Evolutionary conservation across 1,284 basidiomycete genomes (phyloP).

Genomic region (Irpex sp.): DNA sequence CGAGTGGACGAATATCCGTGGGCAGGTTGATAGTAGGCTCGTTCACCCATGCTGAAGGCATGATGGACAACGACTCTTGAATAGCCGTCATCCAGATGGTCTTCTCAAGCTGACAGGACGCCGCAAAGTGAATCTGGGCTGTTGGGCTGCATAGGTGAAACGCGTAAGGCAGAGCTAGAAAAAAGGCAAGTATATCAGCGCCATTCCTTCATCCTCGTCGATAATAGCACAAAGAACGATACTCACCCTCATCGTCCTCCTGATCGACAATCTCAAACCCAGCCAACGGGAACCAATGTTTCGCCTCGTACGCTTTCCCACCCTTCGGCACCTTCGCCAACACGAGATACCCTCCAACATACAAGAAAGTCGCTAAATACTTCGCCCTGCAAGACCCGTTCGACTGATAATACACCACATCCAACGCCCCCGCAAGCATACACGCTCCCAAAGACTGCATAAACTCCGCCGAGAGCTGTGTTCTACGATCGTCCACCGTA

Average conservation of each 20-base stretch:
- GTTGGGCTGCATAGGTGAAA: constrained; percentile 67
- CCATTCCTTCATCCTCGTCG: not conserved
- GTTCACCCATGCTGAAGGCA: constrained; percentile 42
- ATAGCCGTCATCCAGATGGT: constrained; percentile 75
- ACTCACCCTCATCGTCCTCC: constrained; percentile 60
- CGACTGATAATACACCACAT: constrained; percentile 64
- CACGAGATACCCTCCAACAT: constrained; percentile 78
- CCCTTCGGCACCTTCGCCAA: constrained; percentile 81
- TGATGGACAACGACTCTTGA: constrained; percentile 35
- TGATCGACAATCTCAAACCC: constrained; percentile 70
- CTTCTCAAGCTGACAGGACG: constrained; percentile 79
- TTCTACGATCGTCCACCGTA: constrained; percentile 7
- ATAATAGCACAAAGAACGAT: constrained; percentile 8
- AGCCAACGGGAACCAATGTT: constrained; percentile 78
- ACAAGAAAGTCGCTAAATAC: constrained; percentile 89
- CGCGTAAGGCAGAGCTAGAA: constrained; percentile 69
- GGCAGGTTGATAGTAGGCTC: constrained; percentile 59
- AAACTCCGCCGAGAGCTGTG: constrained; percentile 44
- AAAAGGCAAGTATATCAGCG: constrained; percentile 6
- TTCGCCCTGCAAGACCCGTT: constrained; percentile 55
- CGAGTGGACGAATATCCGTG: constrained; percentile 23
- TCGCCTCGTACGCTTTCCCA: constrained; percentile 72
- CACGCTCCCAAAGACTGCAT: constrained; percentile 68
- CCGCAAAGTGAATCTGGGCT: constrained; percentile 79
- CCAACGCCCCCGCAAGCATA: constrained; percentile 74